Evolutionary conservation across 1,284 basidiomycete species (phyloP), one percentile per base, ranked within the genome.

Genomic region (Cystobasidium slooffiae): DNA sequence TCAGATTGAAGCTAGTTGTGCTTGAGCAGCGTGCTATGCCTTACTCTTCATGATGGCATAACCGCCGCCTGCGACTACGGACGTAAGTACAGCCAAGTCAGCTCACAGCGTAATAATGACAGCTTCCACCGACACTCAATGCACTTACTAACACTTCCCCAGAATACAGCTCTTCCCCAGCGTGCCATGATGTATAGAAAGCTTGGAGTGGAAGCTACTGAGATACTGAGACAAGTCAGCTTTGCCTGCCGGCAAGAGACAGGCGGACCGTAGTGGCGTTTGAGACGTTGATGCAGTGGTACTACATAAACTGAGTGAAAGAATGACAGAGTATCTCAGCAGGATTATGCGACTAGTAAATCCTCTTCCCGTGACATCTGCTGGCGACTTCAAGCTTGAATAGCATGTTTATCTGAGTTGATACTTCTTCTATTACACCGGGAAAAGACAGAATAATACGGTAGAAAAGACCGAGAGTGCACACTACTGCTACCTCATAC

Each of bases 21-120:
- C 37, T 16, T 18, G 10, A 6, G 22, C 18, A 20, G 24, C 18
- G n/a, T 37, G 31, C 20, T 14, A 14, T 51, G 53, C 39, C 52
- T 24, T 37, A 66, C 70, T 44, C 43, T 49, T 41, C 70, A 73
- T 73, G n/a, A 59, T 49, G 22, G 44, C 62, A 56, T 73, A 73
- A 16, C 70, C 70, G 16, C 63, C 49, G 20, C 49, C 49, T 12
- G 55, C 53, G 43, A 73, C 70, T 73, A 20, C 31, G 22, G 55
- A 31, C 31, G 61, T 22, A 63, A 22, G 6, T n/a, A 20, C 43
- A 63, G 37, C 18, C n/a, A 47, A 44, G 18, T 63, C 44, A 49
- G 43, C 49, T 24, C 46, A 41, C 22, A 52, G 6, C 46, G 49
- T n/a, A n/a, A n/a, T n/a, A n/a, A n/a, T n/a, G n/a, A n/a, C n/a